Percentiles rank a stretch among this genome's conserved stretches.
Evolutionary conservation across 352 stramenopile species (phyloP).

Genomic region (Globisporangium megalacanthum): DNA sequence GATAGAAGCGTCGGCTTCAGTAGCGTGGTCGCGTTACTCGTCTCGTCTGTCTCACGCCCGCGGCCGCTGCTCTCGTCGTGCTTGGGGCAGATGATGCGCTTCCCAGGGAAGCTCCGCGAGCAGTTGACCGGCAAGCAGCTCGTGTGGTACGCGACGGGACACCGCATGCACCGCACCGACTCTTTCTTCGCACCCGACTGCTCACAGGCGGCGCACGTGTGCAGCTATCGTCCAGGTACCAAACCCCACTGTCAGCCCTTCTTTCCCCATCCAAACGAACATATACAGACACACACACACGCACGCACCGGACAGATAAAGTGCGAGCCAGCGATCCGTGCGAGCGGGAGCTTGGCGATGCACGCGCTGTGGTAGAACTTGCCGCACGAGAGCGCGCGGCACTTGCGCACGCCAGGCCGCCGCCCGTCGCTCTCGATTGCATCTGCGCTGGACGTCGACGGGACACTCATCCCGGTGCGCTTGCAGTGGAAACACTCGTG

Average conservation of each 20-base stretch:
- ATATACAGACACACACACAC: not conserved
- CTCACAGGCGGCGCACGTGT: conserved; percentile 73
- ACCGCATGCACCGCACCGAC: conserved; percentile 73
- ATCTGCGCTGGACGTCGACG: too few relatives aligned
- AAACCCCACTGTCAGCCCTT: not conserved
- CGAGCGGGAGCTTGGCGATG: conserved; percentile 73
- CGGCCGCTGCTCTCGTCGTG: conserved; percentile 18
- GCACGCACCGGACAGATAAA: conserved; percentile 73
- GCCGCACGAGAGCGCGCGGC: conserved; percentile 71
- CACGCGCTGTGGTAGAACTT: conserved; percentile 85
- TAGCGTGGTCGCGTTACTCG: not conserved
- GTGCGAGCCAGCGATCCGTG: conserved; percentile 65
- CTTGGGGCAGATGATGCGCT: conserved; percentile 74
- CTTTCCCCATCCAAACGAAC: not conserved
- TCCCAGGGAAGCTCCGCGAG: conserved; percentile 49
- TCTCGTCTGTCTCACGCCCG: too few relatives aligned
- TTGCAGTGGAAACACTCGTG: conserved; percentile 86
- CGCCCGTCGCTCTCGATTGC: conserved; percentile 1
- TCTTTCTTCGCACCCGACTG: conserved; percentile 77
- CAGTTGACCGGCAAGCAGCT: conserved; percentile 62
- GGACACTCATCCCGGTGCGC: conserved; percentile 26
- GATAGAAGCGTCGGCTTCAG: not conserved
- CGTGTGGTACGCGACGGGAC: conserved; percentile 75
- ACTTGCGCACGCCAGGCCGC: conserved; percentile 52
- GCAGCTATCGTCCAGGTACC: conserved; percentile 23